A percentile compares a stretch with the other conserved stretches of the same genome.
Evolutionary conservation across 2,329 filamentous ascomycete species (phyloP).

Genomic region (Grosmannia clavigera): DNA sequence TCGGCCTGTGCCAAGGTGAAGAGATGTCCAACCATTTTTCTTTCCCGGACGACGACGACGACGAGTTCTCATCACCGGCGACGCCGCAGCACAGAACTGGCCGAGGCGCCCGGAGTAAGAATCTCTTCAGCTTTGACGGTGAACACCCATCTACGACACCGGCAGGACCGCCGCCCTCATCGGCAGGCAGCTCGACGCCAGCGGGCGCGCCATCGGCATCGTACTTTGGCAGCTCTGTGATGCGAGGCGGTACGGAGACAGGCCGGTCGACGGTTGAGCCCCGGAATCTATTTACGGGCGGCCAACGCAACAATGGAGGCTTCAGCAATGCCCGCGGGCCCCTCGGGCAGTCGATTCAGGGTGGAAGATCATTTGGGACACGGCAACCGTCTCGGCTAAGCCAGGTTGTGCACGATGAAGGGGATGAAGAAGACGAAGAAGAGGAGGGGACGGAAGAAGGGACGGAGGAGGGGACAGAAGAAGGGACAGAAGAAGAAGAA

Average conservation of each 20-base stretch:
- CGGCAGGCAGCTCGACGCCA: conserved; percentile 42
- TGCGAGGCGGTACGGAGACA: conserved; percentile 22
- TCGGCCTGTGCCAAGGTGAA: not conserved
- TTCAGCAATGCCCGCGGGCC: conserved; percentile 17
- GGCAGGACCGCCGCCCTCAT: conserved; percentile 38
- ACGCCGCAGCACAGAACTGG: conserved; percentile 6
- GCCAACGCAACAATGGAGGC: not conserved
- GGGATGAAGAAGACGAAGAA: conserved; percentile 25
- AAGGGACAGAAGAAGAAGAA: conserved; percentile 11
- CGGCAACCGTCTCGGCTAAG: conserved; percentile 40
- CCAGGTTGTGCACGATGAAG: conserved; percentile 25
- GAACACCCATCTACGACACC: conserved; percentile 37
- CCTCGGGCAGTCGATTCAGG: conserved; percentile 34
- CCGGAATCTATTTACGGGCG: conserved; percentile 7
- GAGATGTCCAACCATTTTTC: conserved; percentile 12
- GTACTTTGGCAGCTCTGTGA: conserved; percentile 41
- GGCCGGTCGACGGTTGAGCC: conserved; percentile 1
- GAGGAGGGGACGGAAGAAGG: conserved; percentile 24
- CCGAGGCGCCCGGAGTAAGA: conserved; percentile 6
- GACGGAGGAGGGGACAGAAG: conserved; percentile 28
- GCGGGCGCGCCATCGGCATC: conserved; percentile 42
- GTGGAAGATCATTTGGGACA: conserved; percentile 1
- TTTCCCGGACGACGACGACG: conserved; percentile 12
- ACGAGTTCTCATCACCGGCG: conserved; percentile 8
- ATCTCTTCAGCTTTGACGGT: conserved; percentile 26